phyloP scores from a whole-genome alignment of 495 filamentous ascomycete genomes.

The Trypethelium eluteriae region DNA sequence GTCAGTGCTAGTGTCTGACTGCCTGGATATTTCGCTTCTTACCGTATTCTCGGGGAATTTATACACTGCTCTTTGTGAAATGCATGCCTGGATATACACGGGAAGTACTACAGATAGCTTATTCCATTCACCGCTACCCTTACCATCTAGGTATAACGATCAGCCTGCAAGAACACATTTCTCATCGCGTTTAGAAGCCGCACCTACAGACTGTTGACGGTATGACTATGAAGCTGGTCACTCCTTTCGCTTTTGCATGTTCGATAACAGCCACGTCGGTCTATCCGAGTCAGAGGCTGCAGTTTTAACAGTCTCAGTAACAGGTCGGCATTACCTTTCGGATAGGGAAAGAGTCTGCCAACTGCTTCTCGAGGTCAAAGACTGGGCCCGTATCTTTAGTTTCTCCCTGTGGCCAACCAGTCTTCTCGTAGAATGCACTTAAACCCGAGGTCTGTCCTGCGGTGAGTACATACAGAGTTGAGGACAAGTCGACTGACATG shows the following conservation, averaged over 20 bases:
- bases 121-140: slow-evolving; percentile 4
- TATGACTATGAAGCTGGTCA: slow-evolving; percentile 5
- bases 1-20: not conserved
- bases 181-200: not conserved
- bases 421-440: slow-evolving; percentile 7
- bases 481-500: not conserved
- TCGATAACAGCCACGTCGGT: slow-evolving; percentile 1
- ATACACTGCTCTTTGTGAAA: not conserved
- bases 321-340: not conserved
- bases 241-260: slow-evolving; percentile 2
- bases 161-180: not conserved
- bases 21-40: slow-evolving; percentile 18
- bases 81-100: not conserved
- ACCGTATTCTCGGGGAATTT: slow-evolving; percentile 25
- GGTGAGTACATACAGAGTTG: not conserved
- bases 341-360: slow-evolving; percentile 3
- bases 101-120: not conserved
- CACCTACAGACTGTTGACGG: not conserved
- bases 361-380: not conserved
- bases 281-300: not conserved
- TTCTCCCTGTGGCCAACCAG: not conserved
- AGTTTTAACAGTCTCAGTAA: not conserved
- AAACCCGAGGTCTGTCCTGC: not conserved
- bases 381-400: not conserved
- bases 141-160: not conserved